A percentile compares a stretch with the other conserved stretches of the same genome.
Evolutionary conservation across 768 basidiomycete species (phyloP).

Genomic region (Trametes elegans): DNA sequence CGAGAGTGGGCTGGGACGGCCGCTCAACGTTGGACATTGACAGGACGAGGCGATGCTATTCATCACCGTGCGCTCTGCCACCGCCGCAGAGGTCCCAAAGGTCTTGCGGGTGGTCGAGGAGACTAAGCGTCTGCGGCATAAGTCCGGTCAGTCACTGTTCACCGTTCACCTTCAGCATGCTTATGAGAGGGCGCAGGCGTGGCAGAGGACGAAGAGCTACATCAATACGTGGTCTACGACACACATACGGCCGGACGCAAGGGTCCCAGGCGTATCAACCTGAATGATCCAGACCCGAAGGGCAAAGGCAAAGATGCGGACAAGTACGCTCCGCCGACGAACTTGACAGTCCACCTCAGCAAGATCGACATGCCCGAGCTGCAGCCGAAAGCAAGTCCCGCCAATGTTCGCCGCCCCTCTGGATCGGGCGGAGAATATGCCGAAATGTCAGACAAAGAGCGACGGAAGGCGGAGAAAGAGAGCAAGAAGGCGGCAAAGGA

Average conservation of each 20-base stretch:
- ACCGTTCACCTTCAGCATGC: background rate
- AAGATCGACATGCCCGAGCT: slow-evolving; percentile 89
- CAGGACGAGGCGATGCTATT: slow-evolving; percentile 83
- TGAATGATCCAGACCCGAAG: slow-evolving; percentile 47
- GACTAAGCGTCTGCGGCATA: slow-evolving; percentile 72
- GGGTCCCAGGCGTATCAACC: slow-evolving; percentile 65
- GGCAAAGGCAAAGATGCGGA: slow-evolving; percentile 34
- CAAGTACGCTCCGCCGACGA: slow-evolving; percentile 63
- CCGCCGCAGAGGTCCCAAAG: slow-evolving; percentile 65
- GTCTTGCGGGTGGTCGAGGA: slow-evolving; percentile 80
- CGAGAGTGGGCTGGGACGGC: no score
- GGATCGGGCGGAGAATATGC: slow-evolving; percentile 20
- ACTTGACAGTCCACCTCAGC: slow-evolving; percentile 72
- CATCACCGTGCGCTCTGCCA: slow-evolving; percentile 66
- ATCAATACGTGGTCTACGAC: slow-evolving; percentile 79
- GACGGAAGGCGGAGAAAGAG: slow-evolving; percentile 37
- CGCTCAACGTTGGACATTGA: background rate
- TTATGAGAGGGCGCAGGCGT: slow-evolving; percentile 31
- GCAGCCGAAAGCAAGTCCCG: slow-evolving; percentile 42
- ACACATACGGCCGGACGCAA: slow-evolving; percentile 34
- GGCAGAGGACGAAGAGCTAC: slow-evolving; percentile 57
- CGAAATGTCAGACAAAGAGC: slow-evolving; percentile 21
- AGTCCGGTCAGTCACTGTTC: slow-evolving; percentile 63
- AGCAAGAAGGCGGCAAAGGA: slow-evolving; percentile 35
- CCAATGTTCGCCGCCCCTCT: background rate